Conservation (phyloP, 163 green algal genomes). For the Volvox carteri region DNA sequence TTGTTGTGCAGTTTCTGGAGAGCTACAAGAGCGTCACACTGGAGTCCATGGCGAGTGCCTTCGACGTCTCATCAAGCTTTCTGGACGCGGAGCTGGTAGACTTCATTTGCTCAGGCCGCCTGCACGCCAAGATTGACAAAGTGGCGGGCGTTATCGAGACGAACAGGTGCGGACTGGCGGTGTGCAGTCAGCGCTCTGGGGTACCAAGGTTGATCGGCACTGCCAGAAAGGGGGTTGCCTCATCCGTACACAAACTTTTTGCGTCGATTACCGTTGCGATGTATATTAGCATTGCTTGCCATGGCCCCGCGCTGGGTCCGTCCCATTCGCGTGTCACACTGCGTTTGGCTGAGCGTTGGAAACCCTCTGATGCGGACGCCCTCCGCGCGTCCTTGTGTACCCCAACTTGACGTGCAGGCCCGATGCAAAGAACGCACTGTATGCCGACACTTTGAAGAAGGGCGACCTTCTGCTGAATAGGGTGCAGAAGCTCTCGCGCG, state of each 20-base stretch:
- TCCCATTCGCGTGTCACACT: too few relatives aligned
- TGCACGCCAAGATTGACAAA: conserved; percentile 98
- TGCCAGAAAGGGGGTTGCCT: too few relatives aligned
- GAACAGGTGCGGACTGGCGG: conserved; percentile 83
- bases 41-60: conserved; percentile 91
- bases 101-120: conserved; percentile 94
- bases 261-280: too few relatives aligned
- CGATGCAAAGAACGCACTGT: conserved; percentile 95
- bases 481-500: conserved; percentile 95
- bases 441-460: conserved; percentile 91
- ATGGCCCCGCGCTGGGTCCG: too few relatives aligned
- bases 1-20: conserved; percentile 92
- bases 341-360: too few relatives aligned
- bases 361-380: too few relatives aligned
- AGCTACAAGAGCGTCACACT: conserved; percentile 98
- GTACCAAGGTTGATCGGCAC: too few relatives aligned
- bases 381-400: too few relatives aligned
- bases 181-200: too few relatives aligned
- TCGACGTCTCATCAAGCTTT: conserved; percentile 89
- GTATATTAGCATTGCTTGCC: too few relatives aligned
- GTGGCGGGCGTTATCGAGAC: conserved; percentile 96
- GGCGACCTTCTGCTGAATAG: conserved; percentile 96
- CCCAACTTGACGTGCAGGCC: conserved; percentile 82
- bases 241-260: too few relatives aligned
- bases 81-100: conserved; percentile 91